phyloP scores from a whole-genome alignment of 2,329 filamentous ascomycete species.

The Trichoderma koningii region DNA sequence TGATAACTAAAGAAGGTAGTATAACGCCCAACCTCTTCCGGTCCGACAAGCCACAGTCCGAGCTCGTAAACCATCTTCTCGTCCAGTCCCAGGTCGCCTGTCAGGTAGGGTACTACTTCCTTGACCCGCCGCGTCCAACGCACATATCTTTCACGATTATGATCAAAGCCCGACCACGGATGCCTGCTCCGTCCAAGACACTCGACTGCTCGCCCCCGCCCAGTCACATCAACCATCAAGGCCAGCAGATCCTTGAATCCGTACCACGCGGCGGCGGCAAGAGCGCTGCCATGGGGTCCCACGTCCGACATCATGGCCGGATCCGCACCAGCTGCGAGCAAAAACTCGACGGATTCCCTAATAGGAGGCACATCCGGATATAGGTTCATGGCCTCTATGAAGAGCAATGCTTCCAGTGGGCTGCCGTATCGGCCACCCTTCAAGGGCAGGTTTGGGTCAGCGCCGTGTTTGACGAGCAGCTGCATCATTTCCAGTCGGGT shows the following conservation, averaged over 20 bases:
- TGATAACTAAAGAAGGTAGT: rapidly evolving
- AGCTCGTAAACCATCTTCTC: background rate
- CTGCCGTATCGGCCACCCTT: background rate
- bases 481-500: background rate
- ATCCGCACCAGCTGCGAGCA: constrained; percentile 16
- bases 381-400: too few species aligned
- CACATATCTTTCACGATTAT: too few species aligned
- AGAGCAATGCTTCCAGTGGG: background rate
- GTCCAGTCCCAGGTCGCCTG: constrained; percentile 6
- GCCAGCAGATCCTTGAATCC: background rate
- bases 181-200: background rate
- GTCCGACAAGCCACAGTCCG: background rate
- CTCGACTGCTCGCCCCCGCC: background rate
- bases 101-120: background rate
- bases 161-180: background rate
- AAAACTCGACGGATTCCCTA: background rate
- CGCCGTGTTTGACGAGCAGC: constrained; percentile 2
- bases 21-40: background rate
- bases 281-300: constrained; percentile 12
- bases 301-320: background rate
- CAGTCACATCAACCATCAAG: background rate
- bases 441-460: background rate
- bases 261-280: constrained; percentile 13
- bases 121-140: background rate
- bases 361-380: too few species aligned